Base-by-base conservation (phyloP, 805 yeast genomes). In the Monosporozyma aerobia region DNA sequence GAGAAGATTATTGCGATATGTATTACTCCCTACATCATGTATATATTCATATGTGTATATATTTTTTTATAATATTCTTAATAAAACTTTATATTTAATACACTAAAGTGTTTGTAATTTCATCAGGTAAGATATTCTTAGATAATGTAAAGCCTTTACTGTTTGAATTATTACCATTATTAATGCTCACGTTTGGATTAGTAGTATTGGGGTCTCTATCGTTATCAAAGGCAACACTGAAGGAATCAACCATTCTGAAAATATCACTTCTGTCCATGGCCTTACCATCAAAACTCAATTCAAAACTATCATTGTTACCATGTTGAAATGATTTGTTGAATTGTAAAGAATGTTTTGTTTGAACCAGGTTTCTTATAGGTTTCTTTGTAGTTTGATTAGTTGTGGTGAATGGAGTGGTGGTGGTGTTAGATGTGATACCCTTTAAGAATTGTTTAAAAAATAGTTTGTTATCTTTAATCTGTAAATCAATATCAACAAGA, bases 211-310 rank as follows among this genome's bases (percentile, higher is more conserved):
- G 45, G 19, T 58, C 58, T 14, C 57, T 64, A n/a, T 68, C 71
- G 51, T 69, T 73, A n/a, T 65, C 65, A 47, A 65, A 56, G 1
- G 69, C 65, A 2, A 69, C 64, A 48, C 68, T 65, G 47, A 68
- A 69, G 4, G 72, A 67, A 52, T 73, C 76, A 4, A 73, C 74
- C 58, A 73, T 62, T 46, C 71, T 67, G 43, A 72, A 71, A 13
- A 72, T 57, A 58, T 73, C 77, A 53, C 70, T 70, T 51, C 67
- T 68, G 58, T 73, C 73, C 67, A 73, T 63, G 2, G 77, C 77
- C 54, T 73, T 73, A 9, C 77, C 77, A 56, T 73, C 77, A 53
- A 73, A 73, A 60, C 76, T 72, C 50, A 73, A 54, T 25, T 73
- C 77, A 63, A 72, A 69, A 50, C 64, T 63, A 35, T 66, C 68